Evolutionary conservation across 2,329 filamentous ascomycete genomes (phyloP).

Genomic region (Aureobasidium sp.): DNA sequence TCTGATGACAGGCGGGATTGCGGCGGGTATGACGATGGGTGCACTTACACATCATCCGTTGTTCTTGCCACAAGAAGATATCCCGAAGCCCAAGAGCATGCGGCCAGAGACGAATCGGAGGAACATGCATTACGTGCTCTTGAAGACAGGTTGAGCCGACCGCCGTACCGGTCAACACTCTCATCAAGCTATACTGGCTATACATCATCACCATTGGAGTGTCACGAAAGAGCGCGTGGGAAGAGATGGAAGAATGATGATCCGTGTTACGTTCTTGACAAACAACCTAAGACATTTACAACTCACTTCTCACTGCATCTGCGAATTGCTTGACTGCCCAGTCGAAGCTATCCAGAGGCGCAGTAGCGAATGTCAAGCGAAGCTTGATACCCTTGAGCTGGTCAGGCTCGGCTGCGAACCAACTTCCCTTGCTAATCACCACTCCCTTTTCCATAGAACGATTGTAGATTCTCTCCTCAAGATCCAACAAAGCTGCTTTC

Average conservation of each 20-base stretch:
- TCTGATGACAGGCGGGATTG: neutral
- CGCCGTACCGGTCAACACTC: neutral
- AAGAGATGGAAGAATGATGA: neutral
- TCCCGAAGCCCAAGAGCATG: neutral
- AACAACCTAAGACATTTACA: neutral
- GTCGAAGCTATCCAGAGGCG: neutral
- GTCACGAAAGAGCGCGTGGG: neutral
- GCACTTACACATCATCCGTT: neutral
- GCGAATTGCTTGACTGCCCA: conserved; percentile 7
- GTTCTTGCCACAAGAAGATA: neutral
- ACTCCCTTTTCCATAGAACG: conserved; percentile 3
- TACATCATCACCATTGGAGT: too few relatives aligned
- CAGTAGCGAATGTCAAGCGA: conserved; percentile 3
- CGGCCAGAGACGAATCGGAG: neutral
- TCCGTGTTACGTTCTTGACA: neutral
- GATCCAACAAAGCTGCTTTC: neutral
- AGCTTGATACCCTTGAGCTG: conserved; percentile 1
- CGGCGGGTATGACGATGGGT: neutral
- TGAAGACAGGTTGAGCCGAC: neutral
- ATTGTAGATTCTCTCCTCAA: conserved; percentile 4
- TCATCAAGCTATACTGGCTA: too few relatives aligned
- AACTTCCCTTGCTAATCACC: conserved; percentile 2
- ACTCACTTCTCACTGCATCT: neutral
- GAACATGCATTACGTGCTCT: neutral
- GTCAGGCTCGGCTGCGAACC: neutral